Percentiles rank a stretch among this genome's conserved stretches.
These are phyloP conservation scores for Moniliophthora roreri DNA, from an alignment of 1,284 basidiomycete species.

Conservation along the genomic window DNA sequence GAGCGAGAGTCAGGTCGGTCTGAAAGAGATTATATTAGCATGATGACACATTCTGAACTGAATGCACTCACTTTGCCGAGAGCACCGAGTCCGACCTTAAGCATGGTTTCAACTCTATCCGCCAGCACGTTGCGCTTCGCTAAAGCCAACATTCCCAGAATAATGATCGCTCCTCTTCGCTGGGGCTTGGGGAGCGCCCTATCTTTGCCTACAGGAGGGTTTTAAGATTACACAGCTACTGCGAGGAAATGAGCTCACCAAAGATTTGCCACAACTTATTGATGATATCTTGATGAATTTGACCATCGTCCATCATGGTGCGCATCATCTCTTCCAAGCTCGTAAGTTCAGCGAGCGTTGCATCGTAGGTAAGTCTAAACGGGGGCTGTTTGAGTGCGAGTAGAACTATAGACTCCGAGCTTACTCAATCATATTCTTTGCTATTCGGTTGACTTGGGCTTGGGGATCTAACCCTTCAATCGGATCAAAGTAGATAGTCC, in stretches of 20 bases:
- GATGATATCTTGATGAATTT: conserved; percentile 84
- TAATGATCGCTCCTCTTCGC: conserved; percentile 90
- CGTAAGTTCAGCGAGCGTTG: conserved; percentile 93
- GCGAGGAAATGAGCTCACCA: conserved; percentile 49
- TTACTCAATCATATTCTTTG: conserved; percentile 98
- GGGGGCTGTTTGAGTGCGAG: neutral
- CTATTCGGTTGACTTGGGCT: conserved; percentile 89
- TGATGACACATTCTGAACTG: neutral
- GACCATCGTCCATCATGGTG: conserved; percentile 87
- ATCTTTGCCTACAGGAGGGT: conserved; percentile 54
- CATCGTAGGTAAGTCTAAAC: conserved; percentile 80
- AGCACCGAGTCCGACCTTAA: conserved; percentile 87
- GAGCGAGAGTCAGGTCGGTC: conserved; percentile 86
- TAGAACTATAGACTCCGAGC: conserved; percentile 27
- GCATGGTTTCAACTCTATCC: conserved; percentile 82
- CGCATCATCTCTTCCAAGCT: conserved; percentile 96
- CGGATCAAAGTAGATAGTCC: conserved; percentile 86
- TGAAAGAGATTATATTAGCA: conserved; percentile 30
- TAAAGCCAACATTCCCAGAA: conserved; percentile 93
- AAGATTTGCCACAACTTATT: conserved; percentile 96
- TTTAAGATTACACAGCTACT: neutral
- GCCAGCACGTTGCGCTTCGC: conserved; percentile 85
- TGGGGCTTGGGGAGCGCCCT: conserved; percentile 79
- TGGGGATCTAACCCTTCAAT: conserved; percentile 71
- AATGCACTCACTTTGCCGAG: conserved; percentile 68